Base-by-base conservation (phyloP, 2,329 filamentous ascomycete genomes). In the Botrytis fragariae region DNA sequence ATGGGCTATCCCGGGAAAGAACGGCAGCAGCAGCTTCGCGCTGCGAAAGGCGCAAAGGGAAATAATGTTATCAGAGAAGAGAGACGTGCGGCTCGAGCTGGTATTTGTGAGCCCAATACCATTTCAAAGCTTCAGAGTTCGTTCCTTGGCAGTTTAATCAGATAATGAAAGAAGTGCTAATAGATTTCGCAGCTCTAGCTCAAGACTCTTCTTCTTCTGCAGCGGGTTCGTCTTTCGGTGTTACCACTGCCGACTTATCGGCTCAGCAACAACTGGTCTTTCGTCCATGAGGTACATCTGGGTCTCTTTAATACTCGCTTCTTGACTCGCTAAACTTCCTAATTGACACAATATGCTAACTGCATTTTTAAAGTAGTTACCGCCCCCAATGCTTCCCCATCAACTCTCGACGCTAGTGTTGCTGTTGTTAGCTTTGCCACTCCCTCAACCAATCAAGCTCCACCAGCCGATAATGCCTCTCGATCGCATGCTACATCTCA, bases 341-440 rank as follows among this genome's bases (percentile, higher is more conserved):
- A 54, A 54, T 54, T 3, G 10, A n/a, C 22, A 16, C n/a, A 57
- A 29, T 57, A 29, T 57, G n/a, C 51, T 57, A 57, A 57, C 3
- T 18, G 5, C 12, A 9, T 6, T 32, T 29, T 57, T 7, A 3
- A 7, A 57, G 18, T 18, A 57, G 51, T 29, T 32, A 57, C 25
- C 14, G 1, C n/a, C 51, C 32, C n/a, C 14, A 7, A 29, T 6
- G 0, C 5, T 57, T 5, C n/a, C 1, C 1, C 14, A 32, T 57
- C 51, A 8, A 18, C 5, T 6, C 7, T 9, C 4, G 14, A 4
- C 32, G 7, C 14, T 57, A 18, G 12, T 29, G 14, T 5, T 32
- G 51, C n/a, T 32, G 0, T 6, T 57, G 6, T 1, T 10, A 4
- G 25, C n/a, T 29, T 18, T 57, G 2, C 14, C 16, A n/a, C 12